Evolutionary conservation across 805 yeast genomes (phyloP).

Genomic region (Komagataella pseudopastoris): DNA sequence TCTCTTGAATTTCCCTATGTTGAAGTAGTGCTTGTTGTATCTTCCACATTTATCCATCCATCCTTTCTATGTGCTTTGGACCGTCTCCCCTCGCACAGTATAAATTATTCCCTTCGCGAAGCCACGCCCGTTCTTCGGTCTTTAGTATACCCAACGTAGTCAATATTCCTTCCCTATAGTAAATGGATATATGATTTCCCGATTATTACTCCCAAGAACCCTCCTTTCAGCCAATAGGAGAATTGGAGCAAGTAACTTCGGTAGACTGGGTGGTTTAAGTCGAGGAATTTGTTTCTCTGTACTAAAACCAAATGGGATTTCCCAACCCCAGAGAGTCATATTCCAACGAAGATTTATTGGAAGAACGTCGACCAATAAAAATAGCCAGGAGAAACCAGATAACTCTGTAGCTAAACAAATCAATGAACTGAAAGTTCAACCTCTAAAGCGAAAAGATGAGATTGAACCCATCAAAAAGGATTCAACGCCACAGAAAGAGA

Average conservation of each 20-base stretch:
- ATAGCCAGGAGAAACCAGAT: neutral
- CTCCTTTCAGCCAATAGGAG: neutral
- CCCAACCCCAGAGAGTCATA: neutral
- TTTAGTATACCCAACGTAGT: neutral
- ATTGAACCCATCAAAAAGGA: neutral
- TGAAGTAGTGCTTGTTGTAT: neutral
- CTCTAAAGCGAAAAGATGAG: neutral
- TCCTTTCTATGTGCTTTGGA: neutral
- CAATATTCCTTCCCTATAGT: neutral
- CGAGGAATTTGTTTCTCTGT: neutral
- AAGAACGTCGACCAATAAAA: neutral
- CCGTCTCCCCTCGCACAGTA: neutral
- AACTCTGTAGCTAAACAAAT: neutral
- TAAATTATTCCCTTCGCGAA: neutral
- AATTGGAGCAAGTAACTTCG: neutral
- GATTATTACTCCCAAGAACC: neutral
- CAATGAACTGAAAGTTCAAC: neutral
- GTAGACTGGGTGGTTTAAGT: neutral
- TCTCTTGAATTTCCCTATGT: too few relatives aligned
- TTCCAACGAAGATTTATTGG: neutral
- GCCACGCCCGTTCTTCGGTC: neutral
- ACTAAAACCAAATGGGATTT: neutral
- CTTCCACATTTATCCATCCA: neutral
- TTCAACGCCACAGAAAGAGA: slow-evolving; percentile 10
- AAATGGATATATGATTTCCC: neutral